Percentiles rank a stretch among this genome's conserved stretches.
These are phyloP conservation scores for Trichosporon asahii DNA, from an alignment of 1,284 basidiomycete species.

Conservation along the genomic window DNA sequence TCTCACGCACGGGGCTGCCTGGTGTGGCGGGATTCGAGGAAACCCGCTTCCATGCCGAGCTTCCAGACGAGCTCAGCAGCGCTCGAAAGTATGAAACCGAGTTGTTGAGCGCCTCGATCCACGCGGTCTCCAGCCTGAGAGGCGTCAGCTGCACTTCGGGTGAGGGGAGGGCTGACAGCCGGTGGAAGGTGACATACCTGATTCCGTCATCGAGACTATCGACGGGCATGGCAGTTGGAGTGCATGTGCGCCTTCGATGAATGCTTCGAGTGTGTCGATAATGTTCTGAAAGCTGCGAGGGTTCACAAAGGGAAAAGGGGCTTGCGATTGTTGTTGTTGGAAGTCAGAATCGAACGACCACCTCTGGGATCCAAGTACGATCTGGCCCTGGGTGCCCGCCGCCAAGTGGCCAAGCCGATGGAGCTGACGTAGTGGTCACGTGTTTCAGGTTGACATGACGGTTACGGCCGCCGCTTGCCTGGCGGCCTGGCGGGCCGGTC, in stretches of 20 bases:
- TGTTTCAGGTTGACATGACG: background rate
- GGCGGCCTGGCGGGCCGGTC: background rate
- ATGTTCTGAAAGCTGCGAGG: background rate
- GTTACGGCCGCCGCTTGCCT: background rate
- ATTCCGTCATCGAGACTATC: slow-evolving; percentile 49
- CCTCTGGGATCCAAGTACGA: background rate
- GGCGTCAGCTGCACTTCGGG: background rate
- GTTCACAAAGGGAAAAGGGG: background rate
- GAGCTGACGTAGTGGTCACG: slow-evolving; percentile 5
- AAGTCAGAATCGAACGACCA: slow-evolving; percentile 1
- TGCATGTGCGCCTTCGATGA: slow-evolving; percentile 9
- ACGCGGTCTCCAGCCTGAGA: slow-evolving; percentile 48
- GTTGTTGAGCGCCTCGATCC: slow-evolving; percentile 44
- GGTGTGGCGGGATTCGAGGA: slow-evolving; percentile 34
- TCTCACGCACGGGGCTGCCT: slow-evolving; percentile 27
- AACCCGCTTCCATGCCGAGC: slow-evolving; percentile 52
- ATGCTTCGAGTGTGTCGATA: slow-evolving; percentile 6
- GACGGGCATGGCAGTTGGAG: slow-evolving; percentile 30
- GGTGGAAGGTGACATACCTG: slow-evolving; percentile 36
- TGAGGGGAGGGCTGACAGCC: background rate
- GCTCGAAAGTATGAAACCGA: slow-evolving; percentile 48
- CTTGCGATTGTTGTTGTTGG: slow-evolving; percentile 10
- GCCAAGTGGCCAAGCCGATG: background rate
- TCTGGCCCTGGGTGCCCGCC: background rate
- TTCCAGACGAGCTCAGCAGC: slow-evolving; percentile 46